These are phyloP conservation scores for Musa schizocarpa DNA, from an alignment of 176 grass and related monocot species.

Conservation along the genomic window DNA sequence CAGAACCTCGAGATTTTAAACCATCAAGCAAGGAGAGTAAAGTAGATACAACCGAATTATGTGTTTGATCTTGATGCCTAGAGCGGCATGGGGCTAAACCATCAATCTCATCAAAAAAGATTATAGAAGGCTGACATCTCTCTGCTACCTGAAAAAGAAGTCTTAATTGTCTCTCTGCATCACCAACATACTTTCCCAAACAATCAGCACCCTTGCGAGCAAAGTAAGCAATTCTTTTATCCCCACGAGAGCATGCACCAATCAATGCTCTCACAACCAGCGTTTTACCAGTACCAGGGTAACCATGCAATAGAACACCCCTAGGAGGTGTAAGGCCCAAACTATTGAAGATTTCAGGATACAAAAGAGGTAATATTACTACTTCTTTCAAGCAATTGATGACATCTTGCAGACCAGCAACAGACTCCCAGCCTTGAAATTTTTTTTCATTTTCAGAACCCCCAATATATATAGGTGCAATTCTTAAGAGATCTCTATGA, in stretches of 20 bases:
- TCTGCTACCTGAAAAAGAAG: conserved; percentile 97
- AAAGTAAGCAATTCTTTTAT: conserved; percentile 94
- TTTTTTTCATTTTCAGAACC: conserved; percentile 57
- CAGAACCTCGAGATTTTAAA: conserved; percentile 90
- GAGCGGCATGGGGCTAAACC: conserved; percentile 86
- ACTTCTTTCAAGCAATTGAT: conserved; percentile 95
- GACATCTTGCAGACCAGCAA: conserved; percentile 87
- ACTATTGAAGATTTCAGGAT: conserved; percentile 76
- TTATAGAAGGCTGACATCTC: conserved; percentile 92
- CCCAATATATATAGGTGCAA: conserved; percentile 87
- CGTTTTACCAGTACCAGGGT: conserved; percentile 98
- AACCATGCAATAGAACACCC: conserved; percentile 87
- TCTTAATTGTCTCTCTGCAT: conserved; percentile 89
- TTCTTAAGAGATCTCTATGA: conserved; percentile 82
- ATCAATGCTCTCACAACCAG: conserved; percentile 82
- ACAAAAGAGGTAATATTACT: conserved; percentile 81
- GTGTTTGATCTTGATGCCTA: conserved; percentile 84
- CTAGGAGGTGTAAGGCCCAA: conserved; percentile 79
- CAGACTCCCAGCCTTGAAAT: conserved; percentile 81
- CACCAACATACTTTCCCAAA: conserved; percentile 98
- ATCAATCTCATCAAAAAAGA: conserved; percentile 99
- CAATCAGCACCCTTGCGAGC: conserved; percentile 97
- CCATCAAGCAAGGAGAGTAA: conserved; percentile 95
- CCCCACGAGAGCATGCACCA: conserved; percentile 83
- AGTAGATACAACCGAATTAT: conserved; percentile 96